These are phyloP conservation scores for Leucocoprinus sp. DNA, from an alignment of 768 basidiomycete genomes.

Conservation along the genomic window DNA sequence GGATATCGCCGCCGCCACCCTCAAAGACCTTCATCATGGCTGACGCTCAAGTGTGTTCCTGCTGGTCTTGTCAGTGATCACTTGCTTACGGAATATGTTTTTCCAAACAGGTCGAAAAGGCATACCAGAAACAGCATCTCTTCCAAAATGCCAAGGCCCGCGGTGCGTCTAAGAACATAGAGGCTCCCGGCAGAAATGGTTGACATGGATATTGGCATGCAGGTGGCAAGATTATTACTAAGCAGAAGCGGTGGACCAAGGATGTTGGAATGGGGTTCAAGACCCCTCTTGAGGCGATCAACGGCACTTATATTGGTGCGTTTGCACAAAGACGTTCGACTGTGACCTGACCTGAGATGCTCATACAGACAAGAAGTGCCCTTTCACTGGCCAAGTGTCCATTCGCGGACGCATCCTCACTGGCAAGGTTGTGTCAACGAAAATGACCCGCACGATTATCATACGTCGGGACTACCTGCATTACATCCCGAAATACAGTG, in stretches of 20 bases:
- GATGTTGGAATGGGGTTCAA: constrained; percentile 96
- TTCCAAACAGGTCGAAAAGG: constrained; percentile 77
- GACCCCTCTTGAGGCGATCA: constrained; percentile 93
- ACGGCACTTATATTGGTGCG: constrained; percentile 92
- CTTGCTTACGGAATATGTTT: constrained; percentile 7
- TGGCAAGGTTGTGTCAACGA: constrained; percentile 95
- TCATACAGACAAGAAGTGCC: constrained; percentile 97
- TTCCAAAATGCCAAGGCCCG: constrained; percentile 96
- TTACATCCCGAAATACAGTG: constrained; percentile 98
- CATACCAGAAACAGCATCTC: constrained; percentile 95
- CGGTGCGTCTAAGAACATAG: constrained; percentile 47
- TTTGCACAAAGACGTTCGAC: constrained; percentile 5
- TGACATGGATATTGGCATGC: constrained; percentile 16
- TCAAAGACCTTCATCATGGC: constrained; percentile 49
- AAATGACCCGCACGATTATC: constrained; percentile 98
- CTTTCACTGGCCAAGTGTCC: constrained; percentile 93
- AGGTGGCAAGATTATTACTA: constrained; percentile 86
- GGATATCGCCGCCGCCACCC: constrained; percentile 25
- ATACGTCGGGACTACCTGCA: constrained; percentile 93
- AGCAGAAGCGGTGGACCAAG: constrained; percentile 98
- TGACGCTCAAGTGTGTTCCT: constrained; percentile 40
- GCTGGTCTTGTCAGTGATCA: neutral
- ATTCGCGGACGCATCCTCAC: constrained; percentile 99
- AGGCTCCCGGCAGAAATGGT: constrained; percentile 10
- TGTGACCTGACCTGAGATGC: neutral